Base-by-base conservation (phyloP, 2,329 filamentous ascomycete species). In the Fusarium pseudonygamai region DNA sequence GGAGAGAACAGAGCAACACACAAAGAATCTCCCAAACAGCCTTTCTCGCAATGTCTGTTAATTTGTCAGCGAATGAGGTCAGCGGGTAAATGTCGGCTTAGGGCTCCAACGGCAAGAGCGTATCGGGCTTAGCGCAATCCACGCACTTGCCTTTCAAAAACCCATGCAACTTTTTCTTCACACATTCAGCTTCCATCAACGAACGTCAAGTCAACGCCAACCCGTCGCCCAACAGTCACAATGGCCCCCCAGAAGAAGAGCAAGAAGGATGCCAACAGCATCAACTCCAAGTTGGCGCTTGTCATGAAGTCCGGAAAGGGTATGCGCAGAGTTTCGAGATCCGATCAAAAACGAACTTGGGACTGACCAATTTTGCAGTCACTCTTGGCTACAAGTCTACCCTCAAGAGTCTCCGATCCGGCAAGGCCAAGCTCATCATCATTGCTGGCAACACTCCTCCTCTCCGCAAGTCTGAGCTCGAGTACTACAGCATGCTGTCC, bases 341-440 rank as follows among this genome's bases (percentile, higher is more conserved):
- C 49, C 24, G 22, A 22, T 7, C 13, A 7, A 42, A 18, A 16
- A 46, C 39, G 37, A 40, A 43, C 12, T 53, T 53, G 42, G 50
- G 22, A 45, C 73, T 78, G 60, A 76, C 67, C 45, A 63, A 67
- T 59, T 50, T 62, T 64, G 40, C 71, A 84, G 82, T 84, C 80
- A 83, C 82, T 75, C 81, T 84, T 67, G 82, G 82, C 50, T 84
- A 84, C 80, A 83, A 83, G 80, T 82, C 82, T 52, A 81, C 80
- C 62, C 89, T 96, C 83, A 97, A 98, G 93, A 89, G 89, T 79
- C 93, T 98, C 80, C 93, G 96, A 82, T 93, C 92, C 79, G 95
- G 96, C 86, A 98, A 98, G 92, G 96, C 96, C 85, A 98, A 98
- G 93, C 92, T 98, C 79, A 94, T 98, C 85, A 95, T 97, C 87